Conservation (phyloP, 306 rosid species). For the Trichosanthes cucumerina region DNA sequence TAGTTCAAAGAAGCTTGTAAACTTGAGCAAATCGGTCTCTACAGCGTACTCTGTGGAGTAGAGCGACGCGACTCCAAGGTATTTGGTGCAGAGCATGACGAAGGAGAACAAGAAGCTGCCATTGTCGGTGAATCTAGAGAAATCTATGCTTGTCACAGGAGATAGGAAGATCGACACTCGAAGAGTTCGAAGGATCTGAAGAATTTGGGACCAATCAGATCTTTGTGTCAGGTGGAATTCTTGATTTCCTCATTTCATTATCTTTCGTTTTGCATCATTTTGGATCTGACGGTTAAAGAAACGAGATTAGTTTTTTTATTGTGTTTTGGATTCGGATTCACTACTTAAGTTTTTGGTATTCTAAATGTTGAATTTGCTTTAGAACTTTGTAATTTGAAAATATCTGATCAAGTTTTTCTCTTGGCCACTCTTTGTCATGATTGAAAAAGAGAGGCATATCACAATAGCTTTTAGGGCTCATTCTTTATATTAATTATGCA, state of each 20-base stretch:
- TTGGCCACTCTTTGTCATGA: background rate
- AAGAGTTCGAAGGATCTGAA: constrained; percentile 29
- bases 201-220: background rate
- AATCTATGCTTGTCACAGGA: constrained; percentile 7
- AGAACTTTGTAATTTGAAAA: constrained; percentile 7
- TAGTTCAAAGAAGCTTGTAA: constrained; percentile 37
- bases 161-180: constrained; percentile 27
- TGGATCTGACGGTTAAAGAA: background rate
- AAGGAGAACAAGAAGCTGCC: constrained; percentile 84
- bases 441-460: background rate
- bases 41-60: constrained; percentile 42
- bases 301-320: background rate
- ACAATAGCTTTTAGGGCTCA: background rate
- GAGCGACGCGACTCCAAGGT: constrained; percentile 54
- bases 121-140: constrained; percentile 26
- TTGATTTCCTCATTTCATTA: background rate
- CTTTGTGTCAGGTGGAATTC: constrained; percentile 7
- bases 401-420: background rate
- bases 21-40: constrained; percentile 58
- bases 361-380: background rate
- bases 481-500: background rate
- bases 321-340: background rate
- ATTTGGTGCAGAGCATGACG: constrained; percentile 71
- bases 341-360: background rate
- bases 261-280: background rate